Evolutionary conservation across 2,329 filamentous ascomycete genomes (phyloP), one percentile per base, ranked within the genome.

Genomic region (Nothomitra cinnamomea): DNA sequence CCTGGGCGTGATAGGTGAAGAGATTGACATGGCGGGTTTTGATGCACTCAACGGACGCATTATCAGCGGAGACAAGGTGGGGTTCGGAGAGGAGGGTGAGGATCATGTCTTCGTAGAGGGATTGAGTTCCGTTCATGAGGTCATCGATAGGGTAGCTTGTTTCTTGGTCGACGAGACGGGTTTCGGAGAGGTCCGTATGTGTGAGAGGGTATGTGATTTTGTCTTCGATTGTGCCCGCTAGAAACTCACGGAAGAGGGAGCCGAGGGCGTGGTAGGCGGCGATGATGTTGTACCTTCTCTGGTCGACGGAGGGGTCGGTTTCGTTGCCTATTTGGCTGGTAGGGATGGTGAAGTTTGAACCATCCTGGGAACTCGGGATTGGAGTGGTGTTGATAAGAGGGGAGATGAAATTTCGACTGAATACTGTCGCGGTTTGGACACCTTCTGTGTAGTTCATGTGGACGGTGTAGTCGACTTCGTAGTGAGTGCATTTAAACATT

Each of bases 401-500:
- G 3, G 47, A 43, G 1, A 65, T 42, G 35, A 63, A 67, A 24
- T 64, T 60, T 40, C 65, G 61, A 35, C 62, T 53, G 32, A 52
- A 59, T 8, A 61, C 54, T 0, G 36, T 60, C 24, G 62, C 56
- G 4, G 51, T 56, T 41, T 66, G 66, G 41, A 56, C 61, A 4
- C 54, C 57, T 7, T 63, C 61, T 1, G 53, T 59, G 54, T 63
- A 66, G 19, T 55, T 58, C 57, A 67, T 61, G 4, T 61, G 54
- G 51, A 66, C 63, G 0, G 61, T 66, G 56, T 67, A 68, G 42
- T 65, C 64, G 13, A 65, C 66, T 48, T 66, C 60, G 38, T 67
- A 56, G 54, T 63, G 61, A 10, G 62, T 59, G 56, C 66, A 67
- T 55, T 61, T 64, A 56, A 66, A 63, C 41, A 67, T 63, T 48